Conservation (phyloP, 495 filamentous ascomycete genomes). For the Trichoderma reesei region DNA sequence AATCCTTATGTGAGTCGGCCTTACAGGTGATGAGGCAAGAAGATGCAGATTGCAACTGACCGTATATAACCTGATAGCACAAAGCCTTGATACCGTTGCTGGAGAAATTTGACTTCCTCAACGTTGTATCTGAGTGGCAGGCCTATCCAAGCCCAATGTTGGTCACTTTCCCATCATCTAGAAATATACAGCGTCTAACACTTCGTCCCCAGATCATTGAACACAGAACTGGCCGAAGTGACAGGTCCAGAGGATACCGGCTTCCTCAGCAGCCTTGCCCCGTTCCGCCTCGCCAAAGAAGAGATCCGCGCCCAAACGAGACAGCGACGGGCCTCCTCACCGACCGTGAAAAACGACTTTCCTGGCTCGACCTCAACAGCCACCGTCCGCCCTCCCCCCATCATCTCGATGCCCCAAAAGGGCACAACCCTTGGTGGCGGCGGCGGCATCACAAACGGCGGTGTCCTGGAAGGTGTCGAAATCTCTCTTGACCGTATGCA, state of each 20-base stretch:
- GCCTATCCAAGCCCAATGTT: slow-evolving; percentile 6
- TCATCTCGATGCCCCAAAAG: not conserved
- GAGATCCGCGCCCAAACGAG: not conserved
- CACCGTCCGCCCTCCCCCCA: not conserved
- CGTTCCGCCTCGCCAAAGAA: slow-evolving; percentile 10
- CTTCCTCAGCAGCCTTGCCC: slow-evolving; percentile 2
- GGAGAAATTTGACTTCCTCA: slow-evolving; percentile 5
- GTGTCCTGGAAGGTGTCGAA: not conserved
- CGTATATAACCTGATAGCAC: not conserved
- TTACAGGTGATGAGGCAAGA: not conserved
- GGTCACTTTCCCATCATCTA: not conserved
- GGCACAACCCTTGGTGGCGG: not conserved
- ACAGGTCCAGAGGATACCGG: slow-evolving; percentile 6
- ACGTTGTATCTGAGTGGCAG: slow-evolving; percentile 9
- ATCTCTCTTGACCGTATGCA: not conserved
- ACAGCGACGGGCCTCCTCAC: not conserved
- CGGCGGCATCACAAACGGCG: not conserved
- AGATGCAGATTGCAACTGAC: not conserved
- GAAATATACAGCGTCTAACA: too few species aligned
- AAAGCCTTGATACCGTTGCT: slow-evolving; percentile 6
- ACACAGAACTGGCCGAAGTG: not conserved
- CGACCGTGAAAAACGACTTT: not conserved
- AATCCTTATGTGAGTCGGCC: not conserved
- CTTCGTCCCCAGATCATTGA: not conserved
- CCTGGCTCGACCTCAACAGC: not conserved